Base-by-base conservation (phyloP, 495 filamentous ascomycete species). In the Xylaria scruposa region DNA sequence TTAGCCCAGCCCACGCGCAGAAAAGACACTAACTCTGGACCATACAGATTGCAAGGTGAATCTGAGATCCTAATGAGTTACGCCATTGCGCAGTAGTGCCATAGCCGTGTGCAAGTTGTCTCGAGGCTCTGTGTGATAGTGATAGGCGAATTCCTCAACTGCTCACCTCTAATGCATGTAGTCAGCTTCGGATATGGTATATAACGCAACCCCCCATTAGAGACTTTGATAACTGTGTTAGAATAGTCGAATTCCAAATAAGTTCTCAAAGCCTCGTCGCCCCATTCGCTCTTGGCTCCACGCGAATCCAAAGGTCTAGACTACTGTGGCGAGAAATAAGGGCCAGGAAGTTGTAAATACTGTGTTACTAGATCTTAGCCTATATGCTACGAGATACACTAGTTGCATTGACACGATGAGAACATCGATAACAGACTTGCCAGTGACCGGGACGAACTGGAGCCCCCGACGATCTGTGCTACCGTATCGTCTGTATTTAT, bases 21-120 rank as follows among this genome's bases (percentile, higher is more conserved):
- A 51, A 60, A 36, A 49, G 21, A 1, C 13, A 38, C 62, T 71
- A 53, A 67, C 70, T 65, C 29, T 53, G 3, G 62, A 38, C 60
- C 2, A 29, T 40, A 15, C 33, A 71, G 85, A 86, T 74, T 83
- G 81, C 79, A 85, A 85, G 77, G 83, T 85, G 36, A 79, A 73
- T n/a, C 66, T 76, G 67, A 78, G 76, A 51, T 84, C 78, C 56
- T 86, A 75, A 74, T 68, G 17, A 51, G 13, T 15, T 56, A 15
- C 17, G 17, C 9, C 13, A n/a, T 40, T 17, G n/a, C 38, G 9
- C 38, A 42, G 38, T 42, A 42, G 31, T 8, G 19, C 36, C 7
- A 12, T 1, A 12, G 33, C 8, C 33, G 3, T 29, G 24, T 49
- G 44, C 33, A 36, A 0, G 33, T 64, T 10, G 3, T 64, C 33